phyloP scores from a whole-genome alignment of 2,329 filamentous ascomycete species.

The Xylariales sp. region DNA sequence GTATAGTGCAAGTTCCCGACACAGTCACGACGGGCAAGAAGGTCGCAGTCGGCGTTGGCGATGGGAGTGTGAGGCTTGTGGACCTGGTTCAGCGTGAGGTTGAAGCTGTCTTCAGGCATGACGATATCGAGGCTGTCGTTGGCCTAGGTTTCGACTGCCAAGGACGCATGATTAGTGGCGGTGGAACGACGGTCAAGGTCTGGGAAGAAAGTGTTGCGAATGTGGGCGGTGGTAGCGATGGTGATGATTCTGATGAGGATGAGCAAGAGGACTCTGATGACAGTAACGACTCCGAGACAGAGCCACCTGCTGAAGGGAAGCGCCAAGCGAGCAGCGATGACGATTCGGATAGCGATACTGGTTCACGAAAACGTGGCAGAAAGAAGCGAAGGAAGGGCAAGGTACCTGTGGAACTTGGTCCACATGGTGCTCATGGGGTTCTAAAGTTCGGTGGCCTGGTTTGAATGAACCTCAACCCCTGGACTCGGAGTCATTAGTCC shows the following conservation, averaged over 20 bases:
- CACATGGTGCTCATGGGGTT: slow-evolving; percentile 48
- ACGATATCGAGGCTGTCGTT: slow-evolving; percentile 82
- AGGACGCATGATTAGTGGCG: slow-evolving; percentile 83
- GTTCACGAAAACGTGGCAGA: slow-evolving; percentile 35
- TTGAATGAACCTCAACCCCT: too few species aligned
- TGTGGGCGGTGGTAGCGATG: slow-evolving; percentile 39
- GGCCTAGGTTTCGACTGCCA: slow-evolving; percentile 79
- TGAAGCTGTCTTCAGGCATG: slow-evolving; percentile 60
- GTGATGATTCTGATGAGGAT: slow-evolving; percentile 33
- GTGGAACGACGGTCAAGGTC: slow-evolving; percentile 80
- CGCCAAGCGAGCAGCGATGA: slow-evolving; percentile 18
- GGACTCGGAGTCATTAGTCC: too few species aligned
- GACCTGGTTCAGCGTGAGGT: slow-evolving; percentile 71
- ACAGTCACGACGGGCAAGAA: slow-evolving; percentile 66
- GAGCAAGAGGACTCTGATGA: slow-evolving; percentile 43
- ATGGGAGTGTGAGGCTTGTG: slow-evolving; percentile 74
- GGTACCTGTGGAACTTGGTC: slow-evolving; percentile 36
- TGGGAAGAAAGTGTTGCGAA: slow-evolving; percentile 67
- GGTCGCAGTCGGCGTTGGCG: slow-evolving; percentile 75
- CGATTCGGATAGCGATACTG: slow-evolving; percentile 44
- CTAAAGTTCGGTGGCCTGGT: slow-evolving; percentile 45
- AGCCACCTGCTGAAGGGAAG: neutral
- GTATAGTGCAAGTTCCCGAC: slow-evolving; percentile 67
- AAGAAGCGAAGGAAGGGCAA: slow-evolving; percentile 42
- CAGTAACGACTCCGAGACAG: slow-evolving; percentile 41